Conservation (phyloP, 1,139 yeast genomes). For the Candida freyschussii region DNA sequence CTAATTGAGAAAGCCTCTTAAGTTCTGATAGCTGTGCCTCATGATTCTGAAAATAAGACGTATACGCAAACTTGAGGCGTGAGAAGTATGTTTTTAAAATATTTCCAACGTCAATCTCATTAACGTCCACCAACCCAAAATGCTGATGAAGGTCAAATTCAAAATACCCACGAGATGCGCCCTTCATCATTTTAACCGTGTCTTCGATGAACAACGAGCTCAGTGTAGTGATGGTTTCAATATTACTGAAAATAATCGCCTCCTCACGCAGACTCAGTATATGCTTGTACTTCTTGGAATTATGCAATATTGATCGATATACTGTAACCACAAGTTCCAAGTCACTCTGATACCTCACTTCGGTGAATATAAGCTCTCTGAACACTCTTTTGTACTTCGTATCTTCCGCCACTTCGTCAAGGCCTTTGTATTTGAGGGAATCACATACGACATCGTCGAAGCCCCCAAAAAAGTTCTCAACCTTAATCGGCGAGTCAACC, state of each 20-base stretch:
- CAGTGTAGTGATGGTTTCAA: slow-evolving; percentile 32
- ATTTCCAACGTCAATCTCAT: slow-evolving; percentile 26
- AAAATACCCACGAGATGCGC: slow-evolving; percentile 11
- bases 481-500: slow-evolving; percentile 27
- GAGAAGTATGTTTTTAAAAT: slow-evolving; percentile 25
- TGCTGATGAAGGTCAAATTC: slow-evolving; percentile 13
- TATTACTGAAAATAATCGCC: slow-evolving; percentile 31
- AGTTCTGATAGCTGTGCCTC: slow-evolving; percentile 16
- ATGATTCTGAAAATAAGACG: slow-evolving; percentile 18
- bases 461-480: slow-evolving; percentile 7
- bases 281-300: slow-evolving; percentile 23
- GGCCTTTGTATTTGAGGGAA: slow-evolving; percentile 16
- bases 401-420: slow-evolving; percentile 7
- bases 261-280: slow-evolving; percentile 28
- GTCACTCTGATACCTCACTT: slow-evolving; percentile 25
- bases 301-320: slow-evolving; percentile 26
- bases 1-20: slow-evolving; percentile 5
- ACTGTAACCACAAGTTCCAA: slow-evolving; percentile 25
- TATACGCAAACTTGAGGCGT: slow-evolving; percentile 19
- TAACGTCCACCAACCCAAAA: slow-evolving; percentile 9
- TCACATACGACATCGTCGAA: slow-evolving; percentile 10
- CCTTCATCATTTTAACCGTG: slow-evolving; percentile 12
- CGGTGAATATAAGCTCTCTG: slow-evolving; percentile 26
- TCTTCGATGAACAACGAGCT: slow-evolving; percentile 27
- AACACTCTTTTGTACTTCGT: slow-evolving; percentile 22